Percentiles rank a stretch among this genome's conserved stretches.
Conservation (phyloP, 225 moss, liverwort and hornwort genomes). For the Pleurozium schreberi region DNA sequence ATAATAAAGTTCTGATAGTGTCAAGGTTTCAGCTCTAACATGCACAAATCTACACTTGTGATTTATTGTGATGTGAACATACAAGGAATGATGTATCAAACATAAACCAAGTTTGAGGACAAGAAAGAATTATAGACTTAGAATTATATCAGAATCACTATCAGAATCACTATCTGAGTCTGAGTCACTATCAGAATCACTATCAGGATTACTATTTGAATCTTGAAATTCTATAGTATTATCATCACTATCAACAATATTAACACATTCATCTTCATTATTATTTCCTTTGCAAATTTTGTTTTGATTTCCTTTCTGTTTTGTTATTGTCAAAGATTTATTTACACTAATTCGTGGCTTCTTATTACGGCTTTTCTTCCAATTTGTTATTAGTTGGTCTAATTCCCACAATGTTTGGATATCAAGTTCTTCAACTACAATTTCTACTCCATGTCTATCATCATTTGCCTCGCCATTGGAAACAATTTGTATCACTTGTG, state of each 20-base stretch:
- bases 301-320: background rate
- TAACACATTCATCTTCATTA: background rate
- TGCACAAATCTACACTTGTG: background rate
- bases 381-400: constrained; percentile 45
- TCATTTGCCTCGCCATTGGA: background rate
- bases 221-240: background rate
- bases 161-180: background rate
- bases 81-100: too few species aligned
- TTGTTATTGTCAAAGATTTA: background rate
- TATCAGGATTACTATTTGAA: background rate
- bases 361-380: constrained; percentile 6
- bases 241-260: background rate
- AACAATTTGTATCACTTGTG: constrained; percentile 21
- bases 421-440: constrained; percentile 32
- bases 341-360: background rate
- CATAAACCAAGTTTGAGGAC: background rate
- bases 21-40: background rate
- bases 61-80: background rate
- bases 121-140: background rate
- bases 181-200: background rate
- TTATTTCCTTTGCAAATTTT: background rate
- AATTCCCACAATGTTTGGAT: constrained; percentile 43
- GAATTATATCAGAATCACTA: background rate
- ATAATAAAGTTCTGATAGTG: background rate
- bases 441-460: constrained; percentile 12